Base-by-base conservation (phyloP, 2,329 filamentous ascomycete genomes). In the Fusarium sp. region DNA sequence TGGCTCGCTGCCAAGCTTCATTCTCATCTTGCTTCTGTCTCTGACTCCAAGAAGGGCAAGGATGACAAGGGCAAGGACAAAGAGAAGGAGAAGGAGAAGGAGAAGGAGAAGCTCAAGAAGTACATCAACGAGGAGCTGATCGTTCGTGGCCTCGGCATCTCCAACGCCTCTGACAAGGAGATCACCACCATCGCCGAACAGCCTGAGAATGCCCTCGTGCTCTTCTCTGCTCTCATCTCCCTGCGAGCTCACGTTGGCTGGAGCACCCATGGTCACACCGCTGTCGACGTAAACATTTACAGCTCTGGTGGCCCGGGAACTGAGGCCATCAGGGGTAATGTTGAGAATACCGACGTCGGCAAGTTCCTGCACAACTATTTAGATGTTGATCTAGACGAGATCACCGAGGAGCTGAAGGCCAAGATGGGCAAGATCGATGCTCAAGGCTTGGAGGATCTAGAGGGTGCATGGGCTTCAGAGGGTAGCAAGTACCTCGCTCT, bases 271-370 rank as follows among this genome's bases (percentile, higher is more conserved):
- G 96, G 96, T 30, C 96, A 99, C 82, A 92, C 91, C 18, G 96
- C 92, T 54, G 94, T 96, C 8, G 96, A 99, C 78, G 96, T 99
- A 51, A 99, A 99, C 80, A 94, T 99, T 72, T 99, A 98, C 82
- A 92, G 93, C 55, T 95, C 92, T 0, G 86, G 86, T 47, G 90
- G 93, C 4, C 86, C 88, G 0, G 86, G 88, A 39, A 88, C 91
- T 1, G 86, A 88, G 44, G 84, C 87, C 13, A 85, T 97, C 7
- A 83, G 89, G 4, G 95, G 95, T 8, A 98, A 98, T 79, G 91
- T 97, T 58, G 96, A 99, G 84, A 99, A 99, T 78, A 98, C 91
- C 1, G 94, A 98, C 28, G 87, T 99, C 1, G 96, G 96, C 36
- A 84, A 88, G 46, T 99, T 98, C 79, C 82, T 99, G 62, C 85